Evolutionary conservation across 139 green algal species (phyloP).

Genomic region (Chlorella sp.): DNA sequence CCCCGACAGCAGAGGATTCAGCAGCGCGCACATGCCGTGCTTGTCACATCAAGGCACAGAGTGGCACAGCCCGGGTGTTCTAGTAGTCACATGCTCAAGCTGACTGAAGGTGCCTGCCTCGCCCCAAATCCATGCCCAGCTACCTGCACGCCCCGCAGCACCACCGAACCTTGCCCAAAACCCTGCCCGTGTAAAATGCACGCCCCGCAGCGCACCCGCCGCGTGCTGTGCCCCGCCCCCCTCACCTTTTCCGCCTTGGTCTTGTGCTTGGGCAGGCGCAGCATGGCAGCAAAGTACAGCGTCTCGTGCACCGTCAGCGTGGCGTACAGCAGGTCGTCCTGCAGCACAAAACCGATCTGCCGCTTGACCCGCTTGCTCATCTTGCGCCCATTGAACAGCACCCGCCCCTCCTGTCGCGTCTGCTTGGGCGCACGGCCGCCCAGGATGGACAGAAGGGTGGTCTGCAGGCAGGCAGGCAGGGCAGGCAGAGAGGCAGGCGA

Average conservation of each 20-base stretch:
- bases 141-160: too few relatives aligned
- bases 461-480: conserved; percentile 34
- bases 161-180: too few relatives aligned
- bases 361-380: conserved; percentile 69
- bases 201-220: too few relatives aligned
- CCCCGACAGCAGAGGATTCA: too few relatives aligned
- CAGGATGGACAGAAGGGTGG: conserved; percentile 78
- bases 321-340: conserved; percentile 92
- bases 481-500: neutral
- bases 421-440: conserved; percentile 68
- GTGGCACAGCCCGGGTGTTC: too few relatives aligned
- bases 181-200: too few relatives aligned
- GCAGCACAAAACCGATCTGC: conserved; percentile 76
- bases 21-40: too few relatives aligned
- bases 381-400: conserved; percentile 78
- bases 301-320: conserved; percentile 82
- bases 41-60: too few relatives aligned
- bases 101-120: too few relatives aligned
- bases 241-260: conserved; percentile 61
- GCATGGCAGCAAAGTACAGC: conserved; percentile 72
- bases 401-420: conserved; percentile 49
- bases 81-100: too few relatives aligned
- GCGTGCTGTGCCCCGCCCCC: neutral
- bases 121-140: too few relatives aligned
- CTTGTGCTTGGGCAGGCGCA: conserved; percentile 83